These are phyloP conservation scores for Podila horticola DNA, from an alignment of 192 early-diverging fungal genomes.

Conservation along the genomic window DNA sequence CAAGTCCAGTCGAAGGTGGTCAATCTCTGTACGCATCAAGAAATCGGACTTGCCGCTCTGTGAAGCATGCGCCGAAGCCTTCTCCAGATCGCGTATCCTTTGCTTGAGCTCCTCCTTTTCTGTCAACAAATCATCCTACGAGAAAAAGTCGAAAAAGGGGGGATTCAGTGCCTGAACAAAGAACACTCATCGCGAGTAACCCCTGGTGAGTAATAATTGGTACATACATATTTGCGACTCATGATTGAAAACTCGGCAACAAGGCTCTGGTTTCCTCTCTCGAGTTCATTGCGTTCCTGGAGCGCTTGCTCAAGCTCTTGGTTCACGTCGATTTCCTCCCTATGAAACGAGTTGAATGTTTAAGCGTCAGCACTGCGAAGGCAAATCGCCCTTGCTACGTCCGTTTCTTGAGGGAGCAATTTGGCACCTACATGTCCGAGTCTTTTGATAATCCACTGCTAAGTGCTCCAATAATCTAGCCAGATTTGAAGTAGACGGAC, in stretches of 20 bases:
- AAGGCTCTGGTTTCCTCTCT: slow-evolving; percentile 41
- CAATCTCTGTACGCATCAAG: slow-evolving; percentile 86
- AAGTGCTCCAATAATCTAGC: slow-evolving; percentile 33
- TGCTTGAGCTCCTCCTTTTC: slow-evolving; percentile 78
- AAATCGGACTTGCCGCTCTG: slow-evolving; percentile 88
- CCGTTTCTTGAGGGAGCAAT: no score
- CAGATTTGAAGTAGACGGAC: background rate
- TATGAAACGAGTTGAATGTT: background rate
- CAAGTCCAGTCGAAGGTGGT: slow-evolving; percentile 85
- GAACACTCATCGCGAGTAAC: background rate
- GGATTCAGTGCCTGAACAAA: background rate
- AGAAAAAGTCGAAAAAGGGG: background rate
- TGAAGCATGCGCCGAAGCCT: slow-evolving; percentile 71
- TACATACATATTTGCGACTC: slow-evolving; percentile 48
- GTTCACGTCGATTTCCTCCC: slow-evolving; percentile 39
- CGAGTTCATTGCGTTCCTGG: slow-evolving; percentile 44
- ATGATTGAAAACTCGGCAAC: slow-evolving; percentile 29
- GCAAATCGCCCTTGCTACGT: no score
- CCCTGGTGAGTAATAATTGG: background rate
- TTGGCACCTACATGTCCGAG: slow-evolving; percentile 32
- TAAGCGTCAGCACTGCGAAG: background rate
- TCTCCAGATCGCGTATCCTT: slow-evolving; percentile 84
- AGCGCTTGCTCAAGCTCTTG: slow-evolving; percentile 39
- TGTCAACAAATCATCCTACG: slow-evolving; percentile 75
- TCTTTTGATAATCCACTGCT: slow-evolving; percentile 28